Evolutionary conservation across 768 basidiomycete species (phyloP).

Genomic region (Phaeotremella skinneri): DNA sequence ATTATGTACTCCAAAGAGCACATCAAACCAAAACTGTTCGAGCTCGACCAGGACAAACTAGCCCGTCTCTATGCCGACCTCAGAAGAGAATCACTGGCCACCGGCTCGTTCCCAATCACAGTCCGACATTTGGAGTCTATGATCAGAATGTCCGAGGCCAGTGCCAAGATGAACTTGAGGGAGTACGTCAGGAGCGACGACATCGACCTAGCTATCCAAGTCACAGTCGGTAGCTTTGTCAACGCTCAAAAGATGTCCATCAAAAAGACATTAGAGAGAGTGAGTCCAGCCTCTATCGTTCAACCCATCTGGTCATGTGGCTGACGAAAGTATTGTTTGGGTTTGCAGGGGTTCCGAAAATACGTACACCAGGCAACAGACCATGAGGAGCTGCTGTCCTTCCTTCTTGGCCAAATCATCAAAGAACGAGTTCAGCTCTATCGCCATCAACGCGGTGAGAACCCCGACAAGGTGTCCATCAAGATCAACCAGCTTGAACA

Average conservation of each 20-base stretch:
- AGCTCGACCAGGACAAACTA: conserved; percentile 93
- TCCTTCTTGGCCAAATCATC: conserved; percentile 87
- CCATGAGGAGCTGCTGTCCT: conserved; percentile 90
- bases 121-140: conserved; percentile 97
- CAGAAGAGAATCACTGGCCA: conserved; percentile 90
- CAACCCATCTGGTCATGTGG: neutral
- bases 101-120: conserved; percentile 98
- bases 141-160: conserved; percentile 98
- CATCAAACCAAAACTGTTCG: conserved; percentile 85
- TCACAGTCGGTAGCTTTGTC: conserved; percentile 91
- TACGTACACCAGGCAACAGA: conserved; percentile 94
- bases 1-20: conserved; percentile 98
- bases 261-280: conserved; percentile 94
- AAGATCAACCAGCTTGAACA: conserved; percentile 81
- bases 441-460: conserved; percentile 62
- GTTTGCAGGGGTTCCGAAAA: conserved; percentile 84
- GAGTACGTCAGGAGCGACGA: conserved; percentile 96
- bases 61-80: conserved; percentile 91
- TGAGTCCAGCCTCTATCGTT: conserved; percentile 53
- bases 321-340: neutral
- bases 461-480: conserved; percentile 73
- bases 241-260: conserved; percentile 97
- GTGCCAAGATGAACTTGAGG: conserved; percentile 94
- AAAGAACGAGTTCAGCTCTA: conserved; percentile 87
- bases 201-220: conserved; percentile 94